Evolutionary conservation across 768 basidiomycete species (phyloP).

Genomic region (Calocybe cyanea): DNA sequence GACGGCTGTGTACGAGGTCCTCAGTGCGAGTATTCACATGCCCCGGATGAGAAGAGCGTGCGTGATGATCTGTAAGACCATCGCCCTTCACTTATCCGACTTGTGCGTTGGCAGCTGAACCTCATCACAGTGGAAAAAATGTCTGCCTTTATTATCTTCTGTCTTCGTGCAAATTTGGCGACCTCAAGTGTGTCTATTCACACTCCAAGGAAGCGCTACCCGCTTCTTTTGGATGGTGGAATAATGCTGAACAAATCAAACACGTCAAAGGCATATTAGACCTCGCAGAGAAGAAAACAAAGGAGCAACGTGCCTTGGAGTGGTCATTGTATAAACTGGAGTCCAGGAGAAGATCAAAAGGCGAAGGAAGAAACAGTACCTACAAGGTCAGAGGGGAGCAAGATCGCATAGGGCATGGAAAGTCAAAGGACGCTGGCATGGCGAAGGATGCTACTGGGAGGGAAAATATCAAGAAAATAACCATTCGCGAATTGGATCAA

Average conservation of each 20-base stretch:
- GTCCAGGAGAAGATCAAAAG: slow-evolving; percentile 10
- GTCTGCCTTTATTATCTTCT: slow-evolving; percentile 42
- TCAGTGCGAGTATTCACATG: slow-evolving; percentile 46
- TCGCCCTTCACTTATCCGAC: not conserved
- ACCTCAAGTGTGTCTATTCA: slow-evolving; percentile 32
- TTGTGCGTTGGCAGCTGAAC: not conserved
- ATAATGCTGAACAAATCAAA: slow-evolving; percentile 13
- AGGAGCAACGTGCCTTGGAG: slow-evolving; percentile 15
- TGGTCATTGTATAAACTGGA: slow-evolving; percentile 7
- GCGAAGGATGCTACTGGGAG: not conserved
- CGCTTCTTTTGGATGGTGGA: slow-evolving; percentile 33
- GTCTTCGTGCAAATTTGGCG: slow-evolving; percentile 34
- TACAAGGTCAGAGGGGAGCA: slow-evolving; percentile 2
- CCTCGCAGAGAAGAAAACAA: slow-evolving; percentile 17
- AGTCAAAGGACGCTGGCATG: not conserved
- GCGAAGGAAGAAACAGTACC: slow-evolving; percentile 5
- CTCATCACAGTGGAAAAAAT: slow-evolving; percentile 42
- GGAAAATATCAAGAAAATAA: not conserved
- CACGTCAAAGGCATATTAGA: slow-evolving; percentile 18
- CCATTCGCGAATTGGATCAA: not conserved
- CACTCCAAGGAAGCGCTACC: slow-evolving; percentile 35
- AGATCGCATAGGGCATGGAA: slow-evolving; percentile 3
- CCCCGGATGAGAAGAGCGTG: slow-evolving; percentile 51
- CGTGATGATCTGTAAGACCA: slow-evolving; percentile 47
- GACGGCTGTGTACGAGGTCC: slow-evolving; percentile 41